Base-by-base conservation (phyloP, 108 stramenopile genomes). In the Epipyxis sp. region DNA sequence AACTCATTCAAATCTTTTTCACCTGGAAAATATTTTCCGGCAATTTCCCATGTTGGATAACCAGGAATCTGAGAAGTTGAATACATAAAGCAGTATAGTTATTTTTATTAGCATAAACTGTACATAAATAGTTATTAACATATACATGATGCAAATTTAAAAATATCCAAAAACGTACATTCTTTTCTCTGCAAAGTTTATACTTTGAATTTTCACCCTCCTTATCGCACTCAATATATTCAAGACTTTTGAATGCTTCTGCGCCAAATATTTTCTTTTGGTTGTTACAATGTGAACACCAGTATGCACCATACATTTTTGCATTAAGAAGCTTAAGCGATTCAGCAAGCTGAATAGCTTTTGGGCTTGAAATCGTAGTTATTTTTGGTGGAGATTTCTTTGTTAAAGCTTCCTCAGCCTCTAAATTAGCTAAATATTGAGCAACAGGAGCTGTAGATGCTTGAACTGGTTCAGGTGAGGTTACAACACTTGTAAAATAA, bases 41-140 rank as follows among this genome's bases (percentile, higher is more conserved):
- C 86, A 76, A 96, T 96, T 71, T 96, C 95, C 94, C 94, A 96
- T 1, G 95, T 96, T 6, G 95, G 95, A 87, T 93, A 96, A 40
- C 95, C 95, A 13, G 94, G 93, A 1, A 96, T 85, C 50, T 93
- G 82, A 54, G 80, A 85, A 86, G 61, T 89, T 88, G 82, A 25
- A 25, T 25, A 25, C 54, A 57, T 57, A 57, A 57, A 57, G 25
- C 25, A 57, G 25, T 25, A 57, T 25, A 57, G 54, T 57, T 57
- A 57, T n/a, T n/a, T n/a, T n/a, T n/a, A n/a, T 25, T 25, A 57
- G n/a, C n/a, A n/a, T n/a, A n/a, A n/a, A n/a, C n/a, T n/a, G n/a
- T n/a, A n/a, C n/a, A n/a, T n/a, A n/a, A n/a, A n/a, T n/a, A n/a
- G n/a, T n/a, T n/a, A n/a, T n/a, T n/a, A n/a, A n/a, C n/a, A n/a